Percentiles rank a stretch among this genome's conserved stretches.
phyloP scores from a whole-genome alignment of 805 yeast species.

The Candida argentea region DNA sequence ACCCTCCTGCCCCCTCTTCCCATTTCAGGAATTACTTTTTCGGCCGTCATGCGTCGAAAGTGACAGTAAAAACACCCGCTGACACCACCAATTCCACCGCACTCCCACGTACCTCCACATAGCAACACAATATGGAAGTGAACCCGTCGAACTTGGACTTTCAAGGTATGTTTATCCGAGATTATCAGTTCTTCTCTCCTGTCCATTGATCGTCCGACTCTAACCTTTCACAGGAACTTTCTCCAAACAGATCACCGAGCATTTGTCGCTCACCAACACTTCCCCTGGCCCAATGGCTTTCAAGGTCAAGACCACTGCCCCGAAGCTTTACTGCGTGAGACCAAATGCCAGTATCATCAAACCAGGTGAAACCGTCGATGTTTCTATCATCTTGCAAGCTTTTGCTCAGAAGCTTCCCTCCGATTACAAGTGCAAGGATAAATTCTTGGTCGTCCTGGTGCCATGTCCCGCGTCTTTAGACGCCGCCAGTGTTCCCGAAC shows the following conservation, averaged over 20 bases:
- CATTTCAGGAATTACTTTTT: too few species aligned
- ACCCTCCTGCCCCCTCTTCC: too few species aligned
- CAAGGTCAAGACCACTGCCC: conserved; percentile 97
- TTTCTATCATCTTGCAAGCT: conserved; percentile 81
- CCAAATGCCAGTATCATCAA: conserved; percentile 80
- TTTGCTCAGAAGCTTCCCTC: conserved; percentile 62
- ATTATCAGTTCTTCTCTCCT: neutral
- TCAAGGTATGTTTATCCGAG: conserved; percentile 47
- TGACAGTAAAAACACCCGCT: too few species aligned
- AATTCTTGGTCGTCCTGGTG: conserved; percentile 80
- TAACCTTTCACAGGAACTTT: conserved; percentile 50
- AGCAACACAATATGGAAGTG: conserved; percentile 43
- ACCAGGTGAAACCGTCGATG: conserved; percentile 65
- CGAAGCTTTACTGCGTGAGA: conserved; percentile 89
- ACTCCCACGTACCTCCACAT: neutral
- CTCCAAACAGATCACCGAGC: conserved; percentile 59
- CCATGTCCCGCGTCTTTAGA: conserved; percentile 60
- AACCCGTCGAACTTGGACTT: conserved; percentile 66
- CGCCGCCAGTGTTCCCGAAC: conserved; percentile 47
- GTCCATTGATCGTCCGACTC: neutral
- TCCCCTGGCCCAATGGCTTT: conserved; percentile 60
- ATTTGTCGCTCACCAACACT: conserved; percentile 45
- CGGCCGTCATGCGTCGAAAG: too few species aligned
- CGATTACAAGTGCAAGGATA: conserved; percentile 79
- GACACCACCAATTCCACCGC: too few species aligned